Evolutionary conservation across 331 rosid species (phyloP).

Genomic region (Saraca asoca): DNA sequence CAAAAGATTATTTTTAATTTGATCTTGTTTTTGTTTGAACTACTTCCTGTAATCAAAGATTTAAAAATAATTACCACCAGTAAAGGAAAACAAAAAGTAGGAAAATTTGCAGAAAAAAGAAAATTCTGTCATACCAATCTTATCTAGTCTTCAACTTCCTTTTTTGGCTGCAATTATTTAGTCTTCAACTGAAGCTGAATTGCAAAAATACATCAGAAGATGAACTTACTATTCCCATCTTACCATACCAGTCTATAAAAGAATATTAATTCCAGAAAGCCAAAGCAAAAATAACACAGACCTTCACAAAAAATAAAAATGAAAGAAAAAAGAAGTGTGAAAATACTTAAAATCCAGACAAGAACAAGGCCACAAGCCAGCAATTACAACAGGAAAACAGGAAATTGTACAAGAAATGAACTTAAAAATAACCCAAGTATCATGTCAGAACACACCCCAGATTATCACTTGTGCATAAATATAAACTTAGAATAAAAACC

Average conservation of each 20-base stretch:
- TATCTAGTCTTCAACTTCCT: constrained; percentile 31
- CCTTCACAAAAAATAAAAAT: constrained; percentile 15
- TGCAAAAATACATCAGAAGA: constrained; percentile 25
- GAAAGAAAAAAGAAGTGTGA: constrained; percentile 25
- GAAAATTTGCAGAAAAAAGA: constrained; percentile 3
- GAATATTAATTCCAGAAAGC: background rate
- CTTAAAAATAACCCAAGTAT: constrained; percentile 29
- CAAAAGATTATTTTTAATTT: constrained; percentile 23
- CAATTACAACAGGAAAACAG: constrained; percentile 29
- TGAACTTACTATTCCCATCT: constrained; percentile 18
- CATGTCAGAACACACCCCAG: constrained; percentile 3
- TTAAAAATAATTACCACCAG: background rate
- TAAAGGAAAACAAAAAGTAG: background rate
- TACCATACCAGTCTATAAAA: background rate
- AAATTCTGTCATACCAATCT: constrained; percentile 32
- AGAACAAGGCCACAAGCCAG: constrained; percentile 19
- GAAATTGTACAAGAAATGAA: constrained; percentile 10
- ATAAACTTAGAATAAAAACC: background rate
- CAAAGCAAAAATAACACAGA: constrained; percentile 14
- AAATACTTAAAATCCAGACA: constrained; percentile 38
- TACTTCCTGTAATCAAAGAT: constrained; percentile 39
- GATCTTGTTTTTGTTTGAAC: constrained; percentile 2
- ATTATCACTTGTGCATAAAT: constrained; percentile 12
- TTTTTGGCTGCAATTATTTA: background rate
- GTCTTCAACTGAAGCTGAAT: constrained; percentile 38